These are phyloP conservation scores for Vinca major DNA, from an alignment of 305 asterid genomes.

Conservation along the genomic window DNA sequence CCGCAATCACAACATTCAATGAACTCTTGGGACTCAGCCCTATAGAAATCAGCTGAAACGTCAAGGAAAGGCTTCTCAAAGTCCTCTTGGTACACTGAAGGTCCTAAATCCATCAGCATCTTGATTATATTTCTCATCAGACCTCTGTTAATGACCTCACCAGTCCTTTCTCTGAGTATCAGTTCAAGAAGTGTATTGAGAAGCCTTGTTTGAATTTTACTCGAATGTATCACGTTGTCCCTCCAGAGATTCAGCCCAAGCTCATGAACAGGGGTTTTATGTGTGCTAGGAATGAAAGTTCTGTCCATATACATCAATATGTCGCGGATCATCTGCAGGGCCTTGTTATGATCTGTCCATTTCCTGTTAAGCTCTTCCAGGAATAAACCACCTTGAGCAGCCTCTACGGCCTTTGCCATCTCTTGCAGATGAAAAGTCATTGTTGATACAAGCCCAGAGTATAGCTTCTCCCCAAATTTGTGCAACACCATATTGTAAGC, in stretches of 20 bases:
- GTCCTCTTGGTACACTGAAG: constrained; percentile 37
- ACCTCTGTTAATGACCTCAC: constrained; percentile 41
- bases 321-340: constrained; percentile 45
- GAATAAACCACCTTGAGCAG: constrained; percentile 34
- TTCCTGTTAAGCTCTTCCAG: constrained; percentile 41
- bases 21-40: constrained; percentile 43
- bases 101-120: constrained; percentile 44
- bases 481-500: constrained; percentile 47
- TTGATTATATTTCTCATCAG: constrained; percentile 40
- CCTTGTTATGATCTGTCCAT: constrained; percentile 42
- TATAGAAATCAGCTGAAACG: constrained; percentile 41
- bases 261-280: constrained; percentile 42
- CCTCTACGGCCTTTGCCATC: constrained; percentile 29
- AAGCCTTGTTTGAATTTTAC: constrained; percentile 36
- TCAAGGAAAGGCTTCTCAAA: constrained; percentile 42
- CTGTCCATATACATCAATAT: constrained; percentile 48
- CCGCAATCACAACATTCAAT: constrained; percentile 45
- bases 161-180: constrained; percentile 35
- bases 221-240: constrained; percentile 35
- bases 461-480: constrained; percentile 41
- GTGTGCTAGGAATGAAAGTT: constrained; percentile 36
- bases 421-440: constrained; percentile 38
- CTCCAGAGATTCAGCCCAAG: constrained; percentile 46
- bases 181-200: constrained; percentile 39
- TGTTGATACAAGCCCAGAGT: constrained; percentile 37